Conservation (phyloP, 2,329 filamentous ascomycete genomes). For the Pseudophaeomoniella oleicola region DNA sequence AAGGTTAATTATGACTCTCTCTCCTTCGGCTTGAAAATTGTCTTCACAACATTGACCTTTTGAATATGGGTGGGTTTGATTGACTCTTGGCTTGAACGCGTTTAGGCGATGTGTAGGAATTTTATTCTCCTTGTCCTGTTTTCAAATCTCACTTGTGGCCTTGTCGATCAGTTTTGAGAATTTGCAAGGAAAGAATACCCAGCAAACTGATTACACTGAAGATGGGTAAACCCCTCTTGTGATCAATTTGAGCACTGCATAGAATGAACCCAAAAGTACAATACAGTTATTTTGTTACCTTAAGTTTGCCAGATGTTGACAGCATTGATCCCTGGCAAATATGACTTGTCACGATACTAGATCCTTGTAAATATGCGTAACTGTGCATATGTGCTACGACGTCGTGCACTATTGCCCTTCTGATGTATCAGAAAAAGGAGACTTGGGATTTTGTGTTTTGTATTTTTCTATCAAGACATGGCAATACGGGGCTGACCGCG, state of each 20-base stretch:
- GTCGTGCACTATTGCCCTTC: no score
- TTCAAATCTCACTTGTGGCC: not conserved
- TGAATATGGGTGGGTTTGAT: not conserved
- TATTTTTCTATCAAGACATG: no score
- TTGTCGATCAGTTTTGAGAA: not conserved
- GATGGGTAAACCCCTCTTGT: constrained; percentile 1
- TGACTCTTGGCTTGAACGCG: not conserved
- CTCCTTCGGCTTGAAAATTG: not conserved
- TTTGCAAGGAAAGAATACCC: constrained; percentile 2
- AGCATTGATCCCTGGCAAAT: not conserved
- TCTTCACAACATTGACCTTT: not conserved
- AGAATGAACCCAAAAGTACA: constrained; percentile 3
- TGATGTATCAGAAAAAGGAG: no score
- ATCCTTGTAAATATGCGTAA: no score
- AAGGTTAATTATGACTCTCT: constrained; percentile 29
- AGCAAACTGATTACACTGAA: constrained; percentile 1
- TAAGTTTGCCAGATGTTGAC: not conserved
- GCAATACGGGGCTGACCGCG: no score
- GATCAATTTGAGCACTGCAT: constrained; percentile 2
- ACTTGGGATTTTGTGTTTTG: no score
- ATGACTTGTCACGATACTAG: not conserved
- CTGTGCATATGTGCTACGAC: no score
- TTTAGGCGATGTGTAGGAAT: not conserved
- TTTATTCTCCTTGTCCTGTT: not conserved
- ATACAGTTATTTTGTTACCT: not conserved